Percentiles rank a stretch among this genome's conserved stretches.
Conservation (phyloP, 768 basidiomycete species). For the Auricularia auricula-judae region DNA sequence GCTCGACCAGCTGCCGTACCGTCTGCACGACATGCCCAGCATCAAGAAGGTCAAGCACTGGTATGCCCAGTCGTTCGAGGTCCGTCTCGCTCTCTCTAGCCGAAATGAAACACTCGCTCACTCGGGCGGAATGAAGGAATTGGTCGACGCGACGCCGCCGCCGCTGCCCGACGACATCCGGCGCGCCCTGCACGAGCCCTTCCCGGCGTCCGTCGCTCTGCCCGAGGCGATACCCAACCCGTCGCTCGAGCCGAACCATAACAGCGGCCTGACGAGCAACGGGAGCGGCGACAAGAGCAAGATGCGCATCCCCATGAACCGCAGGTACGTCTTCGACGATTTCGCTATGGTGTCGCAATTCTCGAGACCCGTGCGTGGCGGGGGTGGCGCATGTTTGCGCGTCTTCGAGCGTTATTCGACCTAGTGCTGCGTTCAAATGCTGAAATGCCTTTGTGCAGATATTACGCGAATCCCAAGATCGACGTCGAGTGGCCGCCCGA, state of each 20-base stretch:
- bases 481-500: slow-evolving; percentile 79
- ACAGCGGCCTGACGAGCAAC: slow-evolving; percentile 12
- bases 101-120: background rate
- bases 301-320: slow-evolving; percentile 73
- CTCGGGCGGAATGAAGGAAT: slow-evolving; percentile 44
- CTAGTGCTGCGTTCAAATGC: background rate
- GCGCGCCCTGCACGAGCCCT: slow-evolving; percentile 45
- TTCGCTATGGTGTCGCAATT: too few species aligned
- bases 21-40: slow-evolving; percentile 80
- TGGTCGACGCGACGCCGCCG: slow-evolving; percentile 78
- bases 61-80: slow-evolving; percentile 99
- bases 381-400: too few species aligned
- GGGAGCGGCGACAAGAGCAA: slow-evolving; percentile 38
- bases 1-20: slow-evolving; percentile 87
- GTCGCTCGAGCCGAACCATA: slow-evolving; percentile 27
- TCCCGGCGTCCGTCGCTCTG: slow-evolving; percentile 34
- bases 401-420: slow-evolving; percentile 12
- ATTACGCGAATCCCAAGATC: slow-evolving; percentile 67
- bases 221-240: slow-evolving; percentile 79
- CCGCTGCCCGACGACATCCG: slow-evolving; percentile 55
- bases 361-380: too few species aligned
- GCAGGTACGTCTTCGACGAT: slow-evolving; percentile 37
- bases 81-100: slow-evolving; percentile 24
- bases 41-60: slow-evolving; percentile 95
- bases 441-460: slow-evolving; percentile 33